A percentile compares a stretch with the other conserved stretches of the same genome.
These are phyloP conservation scores for Neurospora crassa DNA, from an alignment of 2,329 filamentous ascomycete genomes.

Conservation along the genomic window DNA sequence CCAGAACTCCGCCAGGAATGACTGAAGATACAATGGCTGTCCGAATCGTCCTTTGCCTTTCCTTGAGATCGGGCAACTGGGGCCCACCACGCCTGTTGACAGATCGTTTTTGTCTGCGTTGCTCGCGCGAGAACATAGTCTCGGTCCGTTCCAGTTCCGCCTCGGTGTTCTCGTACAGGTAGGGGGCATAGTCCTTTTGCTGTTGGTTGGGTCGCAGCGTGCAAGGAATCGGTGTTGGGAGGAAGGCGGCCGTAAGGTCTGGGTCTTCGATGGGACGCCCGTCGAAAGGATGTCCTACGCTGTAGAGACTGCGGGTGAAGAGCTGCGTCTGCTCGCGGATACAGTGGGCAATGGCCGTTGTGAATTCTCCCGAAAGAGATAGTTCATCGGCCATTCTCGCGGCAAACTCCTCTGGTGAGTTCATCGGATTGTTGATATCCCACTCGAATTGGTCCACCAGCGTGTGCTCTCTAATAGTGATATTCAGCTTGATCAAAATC, in stretches of 20 bases:
- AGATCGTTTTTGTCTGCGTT: slow-evolving; percentile 88
- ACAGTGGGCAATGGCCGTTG: slow-evolving; percentile 93
- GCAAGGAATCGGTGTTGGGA: slow-evolving; percentile 71
- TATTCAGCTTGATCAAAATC: slow-evolving; percentile 89
- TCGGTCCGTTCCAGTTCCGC: slow-evolving; percentile 84
- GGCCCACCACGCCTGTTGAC: slow-evolving; percentile 90
- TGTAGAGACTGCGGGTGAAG: slow-evolving; percentile 88
- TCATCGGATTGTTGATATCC: slow-evolving; percentile 93
- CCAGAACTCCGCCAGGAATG: slow-evolving; percentile 73
- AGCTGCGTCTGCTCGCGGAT: slow-evolving; percentile 94
- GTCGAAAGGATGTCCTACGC: slow-evolving; percentile 89
- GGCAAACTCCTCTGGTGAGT: slow-evolving; percentile 93
- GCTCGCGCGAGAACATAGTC: slow-evolving; percentile 85
- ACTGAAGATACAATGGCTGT: slow-evolving; percentile 89
- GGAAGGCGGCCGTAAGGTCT: slow-evolving; percentile 75
- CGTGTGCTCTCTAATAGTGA: slow-evolving; percentile 91
- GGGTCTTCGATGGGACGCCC: slow-evolving; percentile 87
- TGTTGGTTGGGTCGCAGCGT: slow-evolving; percentile 87
- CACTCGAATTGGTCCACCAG: slow-evolving; percentile 97
- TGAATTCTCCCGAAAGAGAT: slow-evolving; percentile 88
- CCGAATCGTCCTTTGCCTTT: slow-evolving; percentile 84
- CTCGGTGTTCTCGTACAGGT: slow-evolving; percentile 88
- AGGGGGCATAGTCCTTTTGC: slow-evolving; percentile 88
- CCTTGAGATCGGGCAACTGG: slow-evolving; percentile 89
- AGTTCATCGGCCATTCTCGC: slow-evolving; percentile 81